Percentiles rank a stretch among this genome's conserved stretches.
Conservation (phyloP, 2,329 filamentous ascomycete genomes). For the Celoporthe dispersa region DNA sequence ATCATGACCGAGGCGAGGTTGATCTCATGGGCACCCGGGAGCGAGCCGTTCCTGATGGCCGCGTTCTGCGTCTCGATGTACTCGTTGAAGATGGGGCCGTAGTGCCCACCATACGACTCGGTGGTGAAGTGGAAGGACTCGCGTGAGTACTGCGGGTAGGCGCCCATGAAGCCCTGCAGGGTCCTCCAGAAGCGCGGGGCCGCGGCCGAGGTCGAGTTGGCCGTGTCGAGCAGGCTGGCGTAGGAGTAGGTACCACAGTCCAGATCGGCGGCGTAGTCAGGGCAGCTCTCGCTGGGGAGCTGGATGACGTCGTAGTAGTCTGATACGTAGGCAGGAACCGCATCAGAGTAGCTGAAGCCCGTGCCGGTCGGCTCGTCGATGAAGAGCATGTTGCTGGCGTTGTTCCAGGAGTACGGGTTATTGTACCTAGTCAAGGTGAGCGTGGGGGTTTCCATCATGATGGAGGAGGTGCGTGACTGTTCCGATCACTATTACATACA, state of each 20-base stretch:
- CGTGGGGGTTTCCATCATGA: neutral
- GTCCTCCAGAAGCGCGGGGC: constrained; percentile 66
- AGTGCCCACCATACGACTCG: constrained; percentile 63
- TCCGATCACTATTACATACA: constrained; percentile 31
- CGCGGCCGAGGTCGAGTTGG: constrained; percentile 55
- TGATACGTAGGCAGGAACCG: constrained; percentile 43
- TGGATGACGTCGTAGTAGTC: constrained; percentile 41
- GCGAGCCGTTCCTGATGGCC: constrained; percentile 36
- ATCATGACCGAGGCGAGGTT: constrained; percentile 56
- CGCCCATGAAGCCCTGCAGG: constrained; percentile 66
- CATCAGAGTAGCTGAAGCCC: constrained; percentile 53
- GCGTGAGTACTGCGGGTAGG: constrained; percentile 56
- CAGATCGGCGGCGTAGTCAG: constrained; percentile 50
- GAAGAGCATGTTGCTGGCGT: constrained; percentile 62
- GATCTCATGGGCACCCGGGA: constrained; percentile 49
- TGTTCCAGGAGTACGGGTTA: constrained; percentile 61
- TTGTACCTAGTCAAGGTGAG: constrained; percentile 35
- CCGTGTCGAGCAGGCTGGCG: constrained; percentile 56
- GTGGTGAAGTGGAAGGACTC: constrained; percentile 59
- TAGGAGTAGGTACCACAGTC: constrained; percentile 60
- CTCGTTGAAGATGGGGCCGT: constrained; percentile 58
- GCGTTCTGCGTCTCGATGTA: constrained; percentile 53
- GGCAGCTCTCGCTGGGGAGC: constrained; percentile 52
- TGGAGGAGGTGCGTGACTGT: neutral
- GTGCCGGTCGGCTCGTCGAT: constrained; percentile 66